phyloP scores from a whole-genome alignment of 2,329 filamentous ascomycete genomes.

The Cladosporium velox region DNA sequence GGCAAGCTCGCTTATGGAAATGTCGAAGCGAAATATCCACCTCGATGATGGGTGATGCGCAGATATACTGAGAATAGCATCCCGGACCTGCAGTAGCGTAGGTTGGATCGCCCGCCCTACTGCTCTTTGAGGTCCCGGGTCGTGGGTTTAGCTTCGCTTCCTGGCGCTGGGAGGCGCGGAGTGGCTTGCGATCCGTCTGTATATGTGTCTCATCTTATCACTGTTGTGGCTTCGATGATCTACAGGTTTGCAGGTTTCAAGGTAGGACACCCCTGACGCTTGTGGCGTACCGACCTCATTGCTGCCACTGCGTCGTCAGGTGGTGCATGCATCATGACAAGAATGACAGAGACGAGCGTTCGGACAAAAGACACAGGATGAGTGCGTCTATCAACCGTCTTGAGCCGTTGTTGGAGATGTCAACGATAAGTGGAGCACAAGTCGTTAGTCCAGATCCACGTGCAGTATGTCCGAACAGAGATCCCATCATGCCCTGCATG shows the following conservation, averaged over 20 bases:
- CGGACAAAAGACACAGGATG: neutral
- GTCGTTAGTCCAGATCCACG: neutral
- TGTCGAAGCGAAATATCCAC: neutral
- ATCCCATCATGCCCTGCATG: neutral
- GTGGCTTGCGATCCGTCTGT: conserved; percentile 10
- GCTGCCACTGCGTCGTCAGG: neutral
- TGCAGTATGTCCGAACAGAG: neutral
- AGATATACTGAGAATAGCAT: conserved; percentile 13
- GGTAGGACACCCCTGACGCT: conserved; percentile 7
- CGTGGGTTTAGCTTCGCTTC: conserved; percentile 3
- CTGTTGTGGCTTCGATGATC: neutral
- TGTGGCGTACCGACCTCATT: neutral
- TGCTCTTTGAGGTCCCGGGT: neutral
- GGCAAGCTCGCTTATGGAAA: conserved; percentile 3
- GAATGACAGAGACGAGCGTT: neutral
- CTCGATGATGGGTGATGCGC: neutral
- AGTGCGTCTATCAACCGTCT: conserved; percentile 2
- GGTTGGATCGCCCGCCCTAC: neutral
- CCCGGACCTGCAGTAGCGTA: conserved; percentile 19
- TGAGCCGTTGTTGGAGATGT: conserved; percentile 14
- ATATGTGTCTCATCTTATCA: conserved; percentile 6
- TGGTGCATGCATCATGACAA: neutral
- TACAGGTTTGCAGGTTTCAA: conserved; percentile 14
- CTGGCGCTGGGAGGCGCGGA: conserved; percentile 10
- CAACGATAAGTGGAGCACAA: conserved; percentile 3